These are phyloP conservation scores for Globisporangium uncinulatum DNA, from an alignment of 352 stramenopile genomes.

Conservation along the genomic window DNA sequence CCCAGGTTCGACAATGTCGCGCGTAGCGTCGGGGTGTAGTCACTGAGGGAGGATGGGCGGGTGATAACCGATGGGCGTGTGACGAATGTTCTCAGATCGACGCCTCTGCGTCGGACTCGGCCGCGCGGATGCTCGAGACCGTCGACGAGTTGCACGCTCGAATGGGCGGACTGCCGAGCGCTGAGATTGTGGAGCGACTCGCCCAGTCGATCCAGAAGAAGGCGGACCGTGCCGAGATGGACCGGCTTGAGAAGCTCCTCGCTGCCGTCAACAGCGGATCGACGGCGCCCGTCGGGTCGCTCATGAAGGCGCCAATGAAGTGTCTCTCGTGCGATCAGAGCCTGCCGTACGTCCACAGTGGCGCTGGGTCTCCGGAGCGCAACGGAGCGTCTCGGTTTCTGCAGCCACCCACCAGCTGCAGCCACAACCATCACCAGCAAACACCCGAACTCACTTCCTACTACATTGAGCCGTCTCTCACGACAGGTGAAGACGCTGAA, in stretches of 20 bases:
- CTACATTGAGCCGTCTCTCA: neutral
- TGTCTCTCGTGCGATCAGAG: constrained; percentile 61
- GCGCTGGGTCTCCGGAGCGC: constrained; percentile 7
- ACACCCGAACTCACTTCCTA: neutral
- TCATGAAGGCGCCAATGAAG: constrained; percentile 49
- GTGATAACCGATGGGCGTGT: neutral
- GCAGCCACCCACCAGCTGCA: constrained; percentile 8
- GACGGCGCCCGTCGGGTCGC: constrained; percentile 16
- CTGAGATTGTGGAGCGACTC: constrained; percentile 43
- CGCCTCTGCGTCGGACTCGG: constrained; percentile 27
- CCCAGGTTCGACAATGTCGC: constrained; percentile 29
- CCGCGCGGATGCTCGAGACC: constrained; percentile 35
- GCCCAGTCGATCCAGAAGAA: constrained; percentile 37
- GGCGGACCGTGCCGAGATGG: constrained; percentile 51
- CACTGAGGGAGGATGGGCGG: neutral
- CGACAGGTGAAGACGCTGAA: neutral
- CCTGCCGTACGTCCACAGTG: constrained; percentile 21
- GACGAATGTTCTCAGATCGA: constrained; percentile 23
- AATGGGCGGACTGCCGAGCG: constrained; percentile 39
- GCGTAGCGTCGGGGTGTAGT: neutral
- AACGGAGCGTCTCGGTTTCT: neutral
- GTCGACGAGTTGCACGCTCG: constrained; percentile 42
- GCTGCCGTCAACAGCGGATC: constrained; percentile 16
- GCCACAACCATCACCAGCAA: neutral
- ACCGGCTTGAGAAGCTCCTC: constrained; percentile 32